Conservation (phyloP, 2,329 filamentous ascomycete genomes). For the Lachnellula hyalina region DNA sequence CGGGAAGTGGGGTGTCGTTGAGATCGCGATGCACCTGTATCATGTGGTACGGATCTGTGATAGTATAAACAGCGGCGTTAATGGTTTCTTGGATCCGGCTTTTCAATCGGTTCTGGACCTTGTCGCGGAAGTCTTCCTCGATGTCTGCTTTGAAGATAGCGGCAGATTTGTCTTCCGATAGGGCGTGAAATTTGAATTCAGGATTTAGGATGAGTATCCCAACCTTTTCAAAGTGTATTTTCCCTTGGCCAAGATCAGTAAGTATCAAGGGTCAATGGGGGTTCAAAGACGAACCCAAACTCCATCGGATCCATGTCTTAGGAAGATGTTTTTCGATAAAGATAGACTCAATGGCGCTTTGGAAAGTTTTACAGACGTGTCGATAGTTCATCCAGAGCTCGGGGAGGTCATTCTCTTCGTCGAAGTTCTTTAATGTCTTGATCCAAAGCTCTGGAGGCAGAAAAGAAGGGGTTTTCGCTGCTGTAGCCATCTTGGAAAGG, state of each 20-base stretch:
- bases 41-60: constrained; percentile 1
- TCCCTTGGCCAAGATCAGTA: background rate
- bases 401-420: constrained; percentile 6
- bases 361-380: constrained; percentile 13
- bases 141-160: constrained; percentile 1
- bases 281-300: constrained; percentile 7
- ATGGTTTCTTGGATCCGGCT: background rate
- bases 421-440: constrained; percentile 9
- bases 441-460: constrained; percentile 19
- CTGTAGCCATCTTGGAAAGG: background rate
- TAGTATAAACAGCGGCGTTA: background rate
- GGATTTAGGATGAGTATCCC: background rate
- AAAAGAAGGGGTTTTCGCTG: background rate
- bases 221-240: background rate
- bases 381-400: constrained; percentile 16
- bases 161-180: constrained; percentile 3
- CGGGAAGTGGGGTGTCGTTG: constrained; percentile 12
- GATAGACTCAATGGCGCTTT: constrained; percentile 10
- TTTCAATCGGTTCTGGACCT: background rate
- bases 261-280: background rate
- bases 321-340: constrained; percentile 14
- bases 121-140: background rate
- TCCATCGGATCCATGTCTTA: constrained; percentile 10
- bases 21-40: constrained; percentile 11
- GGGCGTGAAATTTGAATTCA: background rate